These are phyloP conservation scores for Tulasnella sp. DNA, from an alignment of 768 basidiomycete species.

Conservation along the genomic window DNA sequence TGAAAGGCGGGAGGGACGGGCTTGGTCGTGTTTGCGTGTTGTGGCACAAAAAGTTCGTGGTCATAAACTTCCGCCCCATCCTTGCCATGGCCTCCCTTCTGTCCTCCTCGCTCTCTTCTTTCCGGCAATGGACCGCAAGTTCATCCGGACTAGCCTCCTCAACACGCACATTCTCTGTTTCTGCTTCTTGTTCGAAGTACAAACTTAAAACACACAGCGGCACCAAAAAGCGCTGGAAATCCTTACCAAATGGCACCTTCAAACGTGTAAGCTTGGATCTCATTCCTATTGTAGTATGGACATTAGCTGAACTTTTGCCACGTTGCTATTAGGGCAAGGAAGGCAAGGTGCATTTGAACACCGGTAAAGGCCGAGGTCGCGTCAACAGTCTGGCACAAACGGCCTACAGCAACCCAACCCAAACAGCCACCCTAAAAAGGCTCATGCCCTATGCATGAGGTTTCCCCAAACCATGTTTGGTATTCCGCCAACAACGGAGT, in stretches of 20 bases:
- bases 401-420: slow-evolving; percentile 26
- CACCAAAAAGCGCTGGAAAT: slow-evolving; percentile 28
- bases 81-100: not conserved
- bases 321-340: slow-evolving; percentile 25
- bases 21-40: slow-evolving; percentile 1
- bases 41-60: slow-evolving; percentile 2
- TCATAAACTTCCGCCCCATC: not conserved
- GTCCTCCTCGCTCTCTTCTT: not conserved
- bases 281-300: not conserved
- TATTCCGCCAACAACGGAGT: too few species aligned
- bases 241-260: slow-evolving; percentile 26
- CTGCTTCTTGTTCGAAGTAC: slow-evolving; percentile 15
- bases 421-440: slow-evolving; percentile 25
- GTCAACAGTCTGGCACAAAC: slow-evolving; percentile 28
- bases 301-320: not conserved
- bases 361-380: slow-evolving; percentile 20
- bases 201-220: slow-evolving; percentile 27
- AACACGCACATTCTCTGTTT: slow-evolving; percentile 14
- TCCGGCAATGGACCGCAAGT: not conserved
- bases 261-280: slow-evolving; percentile 26
- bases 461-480: not conserved
- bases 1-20: not conserved
- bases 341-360: slow-evolving; percentile 27
- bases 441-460: slow-evolving; percentile 28
- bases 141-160: not conserved